phyloP scores from a whole-genome alignment of 805 yeast species.

The Kluyveromyces wickerhamii region DNA sequence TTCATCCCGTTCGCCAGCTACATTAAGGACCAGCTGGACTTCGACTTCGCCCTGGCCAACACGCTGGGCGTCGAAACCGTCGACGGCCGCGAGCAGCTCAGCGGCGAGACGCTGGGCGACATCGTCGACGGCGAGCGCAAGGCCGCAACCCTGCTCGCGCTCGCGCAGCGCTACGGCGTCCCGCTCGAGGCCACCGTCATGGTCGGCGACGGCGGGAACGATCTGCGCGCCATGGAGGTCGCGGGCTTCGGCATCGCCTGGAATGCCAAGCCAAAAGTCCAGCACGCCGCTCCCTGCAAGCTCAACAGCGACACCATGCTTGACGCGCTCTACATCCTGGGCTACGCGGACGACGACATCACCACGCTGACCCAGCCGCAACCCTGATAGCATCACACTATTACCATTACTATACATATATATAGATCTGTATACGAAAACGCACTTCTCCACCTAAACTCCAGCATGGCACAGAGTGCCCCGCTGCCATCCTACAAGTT shows the following conservation, averaged over 20 bases:
- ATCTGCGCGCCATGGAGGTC: constrained; percentile 79
- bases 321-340: constrained; percentile 76
- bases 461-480: no score
- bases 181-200: constrained; percentile 57
- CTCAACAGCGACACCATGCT: constrained; percentile 65
- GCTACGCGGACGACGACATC: constrained; percentile 55
- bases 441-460: no score
- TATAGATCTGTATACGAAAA: background rate
- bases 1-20: constrained; percentile 80
- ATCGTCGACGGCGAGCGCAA: constrained; percentile 83
- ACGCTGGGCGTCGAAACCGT: constrained; percentile 39
- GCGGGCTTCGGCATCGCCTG: constrained; percentile 96
- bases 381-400: no score
- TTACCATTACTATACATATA: no score
- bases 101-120: constrained; percentile 72
- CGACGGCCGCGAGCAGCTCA: constrained; percentile 40
- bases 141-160: constrained; percentile 58
- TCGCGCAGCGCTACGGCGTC: constrained; percentile 49
- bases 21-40: constrained; percentile 55
- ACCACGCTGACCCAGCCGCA: constrained; percentile 17
- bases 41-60: constrained; percentile 90
- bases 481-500: no score
- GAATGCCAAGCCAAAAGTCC: constrained; percentile 95
- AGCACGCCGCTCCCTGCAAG: constrained; percentile 69
- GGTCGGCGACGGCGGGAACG: constrained; percentile 97